Evolutionary conservation across 2,329 filamentous ascomycete genomes (phyloP).

Genomic region (Aspergillus sojae): DNA sequence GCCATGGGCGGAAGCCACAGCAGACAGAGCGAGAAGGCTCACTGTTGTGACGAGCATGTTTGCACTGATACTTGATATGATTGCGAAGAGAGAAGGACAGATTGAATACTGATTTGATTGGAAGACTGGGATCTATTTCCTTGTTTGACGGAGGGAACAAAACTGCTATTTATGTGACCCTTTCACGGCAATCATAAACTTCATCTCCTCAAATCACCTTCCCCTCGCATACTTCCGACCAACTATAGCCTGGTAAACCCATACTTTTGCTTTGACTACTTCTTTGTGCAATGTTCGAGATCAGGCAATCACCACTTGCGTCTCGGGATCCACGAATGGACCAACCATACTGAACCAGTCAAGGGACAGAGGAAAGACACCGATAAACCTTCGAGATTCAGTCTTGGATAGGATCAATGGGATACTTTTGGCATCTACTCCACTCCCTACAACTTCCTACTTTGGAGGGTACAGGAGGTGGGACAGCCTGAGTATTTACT

Average conservation of each 20-base stretch:
- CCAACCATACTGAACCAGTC: not conserved
- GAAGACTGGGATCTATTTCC: not conserved
- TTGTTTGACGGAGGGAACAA: not conserved
- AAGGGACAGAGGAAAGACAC: not conserved
- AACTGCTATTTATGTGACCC: not conserved
- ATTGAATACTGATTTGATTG: not conserved
- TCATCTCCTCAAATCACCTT: not conserved
- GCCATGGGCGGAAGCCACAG: slow-evolving; percentile 61
- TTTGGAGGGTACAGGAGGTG: slow-evolving; percentile 48
- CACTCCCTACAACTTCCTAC: slow-evolving; percentile 23
- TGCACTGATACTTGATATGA: not conserved
- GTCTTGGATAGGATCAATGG: not conserved
- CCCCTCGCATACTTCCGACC: not conserved
- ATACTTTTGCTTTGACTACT: too few relatives aligned
- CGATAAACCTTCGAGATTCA: not conserved
- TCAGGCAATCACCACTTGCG: not conserved
- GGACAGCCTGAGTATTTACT: not conserved
- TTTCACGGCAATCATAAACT: not conserved
- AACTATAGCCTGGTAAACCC: not conserved
- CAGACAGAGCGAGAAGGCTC: slow-evolving; percentile 45
- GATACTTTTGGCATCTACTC: not conserved
- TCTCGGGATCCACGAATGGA: not conserved
- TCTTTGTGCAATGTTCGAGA: not conserved
- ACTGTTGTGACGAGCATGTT: slow-evolving; percentile 24
- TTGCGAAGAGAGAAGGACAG: not conserved